These are phyloP conservation scores for Rubus parviflorus DNA, from an alignment of 306 rosid species.

Conservation along the genomic window DNA sequence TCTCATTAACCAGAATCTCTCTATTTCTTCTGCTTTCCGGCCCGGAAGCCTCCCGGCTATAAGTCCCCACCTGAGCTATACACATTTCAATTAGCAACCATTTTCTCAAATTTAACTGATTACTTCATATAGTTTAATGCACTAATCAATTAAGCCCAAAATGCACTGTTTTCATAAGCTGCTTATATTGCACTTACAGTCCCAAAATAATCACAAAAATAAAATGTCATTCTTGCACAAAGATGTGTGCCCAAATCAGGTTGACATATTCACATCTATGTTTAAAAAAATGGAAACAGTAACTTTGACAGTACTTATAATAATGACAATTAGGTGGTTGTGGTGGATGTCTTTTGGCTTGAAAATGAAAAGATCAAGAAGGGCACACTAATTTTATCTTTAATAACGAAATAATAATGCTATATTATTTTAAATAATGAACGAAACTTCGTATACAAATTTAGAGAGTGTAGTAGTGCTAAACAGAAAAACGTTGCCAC, in stretches of 20 bases:
- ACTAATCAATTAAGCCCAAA: not conserved
- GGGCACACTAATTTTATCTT: not conserved
- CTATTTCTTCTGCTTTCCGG: slow-evolving; percentile 56
- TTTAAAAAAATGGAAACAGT: not conserved
- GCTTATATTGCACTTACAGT: not conserved
- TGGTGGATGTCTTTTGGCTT: not conserved
- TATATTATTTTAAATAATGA: not conserved
- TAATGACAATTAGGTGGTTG: not conserved
- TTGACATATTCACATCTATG: not conserved
- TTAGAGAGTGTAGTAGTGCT: not conserved
- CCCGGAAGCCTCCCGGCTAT: slow-evolving; percentile 61
- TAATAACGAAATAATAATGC: no score
- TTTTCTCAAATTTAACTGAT: not conserved
- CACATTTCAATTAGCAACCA: slow-evolving; percentile 3
- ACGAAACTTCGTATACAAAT: not conserved
- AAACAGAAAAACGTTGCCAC: not conserved
- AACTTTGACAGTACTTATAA: not conserved
- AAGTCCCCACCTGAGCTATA: slow-evolving; percentile 44
- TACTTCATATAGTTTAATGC: not conserved
- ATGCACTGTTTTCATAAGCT: not conserved
- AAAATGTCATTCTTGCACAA: not conserved
- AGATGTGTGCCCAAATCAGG: not conserved
- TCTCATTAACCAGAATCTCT: slow-evolving; percentile 64
- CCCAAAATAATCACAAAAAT: not conserved
- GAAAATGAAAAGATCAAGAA: not conserved